Percentiles rank a stretch among this genome's conserved stretches.
These are phyloP conservation scores for Naematelia aurantialba DNA, from an alignment of 768 basidiomycete genomes.

Conservation along the genomic window DNA sequence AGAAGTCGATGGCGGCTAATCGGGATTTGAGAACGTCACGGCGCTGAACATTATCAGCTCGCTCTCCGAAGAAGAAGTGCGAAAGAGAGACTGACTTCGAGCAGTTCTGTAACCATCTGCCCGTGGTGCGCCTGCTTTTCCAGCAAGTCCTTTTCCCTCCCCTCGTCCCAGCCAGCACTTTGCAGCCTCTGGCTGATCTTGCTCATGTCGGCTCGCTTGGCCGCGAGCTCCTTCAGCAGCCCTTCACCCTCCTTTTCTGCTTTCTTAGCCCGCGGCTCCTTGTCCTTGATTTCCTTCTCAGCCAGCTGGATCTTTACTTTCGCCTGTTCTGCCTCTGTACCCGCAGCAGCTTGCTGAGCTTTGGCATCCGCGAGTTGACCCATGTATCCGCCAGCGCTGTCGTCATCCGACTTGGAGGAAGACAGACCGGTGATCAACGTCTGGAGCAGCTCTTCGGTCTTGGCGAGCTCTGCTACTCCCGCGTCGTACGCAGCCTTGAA, in stretches of 20 bases:
- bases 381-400: conserved; percentile 83
- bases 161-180: conserved; percentile 69
- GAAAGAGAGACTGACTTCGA: conserved; percentile 57
- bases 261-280: conserved; percentile 76
- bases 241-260: conserved; percentile 80
- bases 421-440: conserved; percentile 83
- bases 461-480: conserved; percentile 61
- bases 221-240: conserved; percentile 64
- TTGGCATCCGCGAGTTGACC: conserved; percentile 88
- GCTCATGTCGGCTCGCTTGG: conserved; percentile 54
- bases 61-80: neutral
- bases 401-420: conserved; percentile 64
- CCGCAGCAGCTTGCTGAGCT: conserved; percentile 67
- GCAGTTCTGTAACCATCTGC: conserved; percentile 58
- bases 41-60: conserved; percentile 24
- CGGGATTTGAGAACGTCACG: conserved; percentile 59
- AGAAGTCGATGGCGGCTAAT: conserved; percentile 72
- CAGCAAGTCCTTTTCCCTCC: conserved; percentile 63
- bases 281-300: conserved; percentile 69
- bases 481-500: conserved; percentile 68
- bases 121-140: conserved; percentile 58
- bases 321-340: conserved; percentile 79
- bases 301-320: conserved; percentile 70
- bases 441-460: conserved; percentile 88
- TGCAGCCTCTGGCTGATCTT: conserved; percentile 57